phyloP scores from a whole-genome alignment of 2,329 filamentous ascomycete species.

The Pezicula radicicola region DNA sequence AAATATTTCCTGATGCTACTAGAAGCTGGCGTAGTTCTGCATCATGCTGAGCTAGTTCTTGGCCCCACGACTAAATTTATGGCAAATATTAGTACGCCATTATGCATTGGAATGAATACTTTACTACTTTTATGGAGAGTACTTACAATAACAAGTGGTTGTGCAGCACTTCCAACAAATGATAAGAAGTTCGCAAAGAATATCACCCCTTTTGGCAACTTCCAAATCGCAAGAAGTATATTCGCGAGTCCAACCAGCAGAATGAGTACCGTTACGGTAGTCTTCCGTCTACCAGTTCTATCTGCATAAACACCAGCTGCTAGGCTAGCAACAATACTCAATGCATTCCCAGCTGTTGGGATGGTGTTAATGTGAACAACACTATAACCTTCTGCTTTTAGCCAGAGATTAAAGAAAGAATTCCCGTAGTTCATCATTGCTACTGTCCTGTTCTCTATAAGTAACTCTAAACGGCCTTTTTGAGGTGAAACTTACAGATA shows the following conservation, averaged over 20 bases:
- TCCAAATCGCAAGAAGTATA: constrained; percentile 4
- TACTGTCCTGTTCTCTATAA: neutral
- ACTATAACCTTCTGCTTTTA: constrained; percentile 4
- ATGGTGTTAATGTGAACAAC: constrained; percentile 3
- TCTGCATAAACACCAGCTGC: constrained; percentile 1
- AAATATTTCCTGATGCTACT: constrained; percentile 7
- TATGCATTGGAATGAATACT: neutral
- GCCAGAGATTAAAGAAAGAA: constrained; percentile 5
- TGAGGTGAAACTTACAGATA: constrained; percentile 1
- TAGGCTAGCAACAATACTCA: constrained; percentile 1
- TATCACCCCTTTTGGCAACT: constrained; percentile 2
- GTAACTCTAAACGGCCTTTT: neutral
- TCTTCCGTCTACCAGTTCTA: neutral
- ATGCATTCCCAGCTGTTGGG: constrained; percentile 3
- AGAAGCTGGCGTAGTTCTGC: constrained; percentile 6
- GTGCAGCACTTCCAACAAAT: neutral
- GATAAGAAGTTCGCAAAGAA: constrained; percentile 1
- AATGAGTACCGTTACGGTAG: neutral
- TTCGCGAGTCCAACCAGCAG: neutral
- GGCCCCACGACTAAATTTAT: constrained; percentile 2
- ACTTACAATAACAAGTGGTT: constrained; percentile 5
- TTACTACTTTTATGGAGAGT: neutral
- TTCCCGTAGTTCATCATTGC: neutral
- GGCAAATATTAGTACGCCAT: neutral
- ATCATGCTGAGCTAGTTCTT: constrained; percentile 1